These are phyloP conservation scores for Fusarium sp. DNA, from an alignment of 2,329 filamentous ascomycete species.

Conservation along the genomic window DNA sequence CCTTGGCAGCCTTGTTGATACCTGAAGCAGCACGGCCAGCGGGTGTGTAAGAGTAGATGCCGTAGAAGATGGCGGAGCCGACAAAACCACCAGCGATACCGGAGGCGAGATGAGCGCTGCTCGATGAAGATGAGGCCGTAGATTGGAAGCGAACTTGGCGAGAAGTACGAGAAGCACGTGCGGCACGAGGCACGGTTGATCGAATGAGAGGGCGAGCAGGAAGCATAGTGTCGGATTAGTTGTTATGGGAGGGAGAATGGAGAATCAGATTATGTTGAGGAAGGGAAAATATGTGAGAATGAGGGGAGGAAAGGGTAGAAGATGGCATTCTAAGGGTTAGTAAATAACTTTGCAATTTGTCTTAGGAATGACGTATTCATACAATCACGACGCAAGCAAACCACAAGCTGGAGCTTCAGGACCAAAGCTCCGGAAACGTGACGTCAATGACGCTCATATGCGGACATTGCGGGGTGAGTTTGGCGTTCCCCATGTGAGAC, in stretches of 20 bases:
- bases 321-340: slow-evolving; percentile 9
- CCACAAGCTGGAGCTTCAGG: slow-evolving; percentile 15
- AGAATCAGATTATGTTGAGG: background rate
- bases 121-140: slow-evolving; percentile 40
- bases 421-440: slow-evolving; percentile 32
- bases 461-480: slow-evolving; percentile 28
- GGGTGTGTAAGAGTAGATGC: slow-evolving; percentile 55
- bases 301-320: background rate
- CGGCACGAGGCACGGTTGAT: slow-evolving; percentile 40
- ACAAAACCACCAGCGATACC: slow-evolving; percentile 56
- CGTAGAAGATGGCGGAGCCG: slow-evolving; percentile 55
- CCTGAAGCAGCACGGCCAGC: slow-evolving; percentile 52
- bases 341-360: background rate
- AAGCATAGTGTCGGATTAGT: slow-evolving; percentile 41
- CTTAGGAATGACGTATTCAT: slow-evolving; percentile 31
- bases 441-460: slow-evolving; percentile 41
- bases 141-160: slow-evolving; percentile 54
- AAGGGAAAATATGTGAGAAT: background rate
- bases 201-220: slow-evolving; percentile 44
- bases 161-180: slow-evolving; percentile 40
- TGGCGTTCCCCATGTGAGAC: slow-evolving; percentile 15
- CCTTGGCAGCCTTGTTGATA: slow-evolving; percentile 59
- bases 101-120: slow-evolving; percentile 49
- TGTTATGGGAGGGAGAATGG: background rate
- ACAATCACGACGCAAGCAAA: slow-evolving; percentile 36